Percentiles rank a stretch among this genome's conserved stretches.
Evolutionary conservation across 2,329 filamentous ascomycete genomes (phyloP).

Genomic region (Didymella arachidicola): DNA sequence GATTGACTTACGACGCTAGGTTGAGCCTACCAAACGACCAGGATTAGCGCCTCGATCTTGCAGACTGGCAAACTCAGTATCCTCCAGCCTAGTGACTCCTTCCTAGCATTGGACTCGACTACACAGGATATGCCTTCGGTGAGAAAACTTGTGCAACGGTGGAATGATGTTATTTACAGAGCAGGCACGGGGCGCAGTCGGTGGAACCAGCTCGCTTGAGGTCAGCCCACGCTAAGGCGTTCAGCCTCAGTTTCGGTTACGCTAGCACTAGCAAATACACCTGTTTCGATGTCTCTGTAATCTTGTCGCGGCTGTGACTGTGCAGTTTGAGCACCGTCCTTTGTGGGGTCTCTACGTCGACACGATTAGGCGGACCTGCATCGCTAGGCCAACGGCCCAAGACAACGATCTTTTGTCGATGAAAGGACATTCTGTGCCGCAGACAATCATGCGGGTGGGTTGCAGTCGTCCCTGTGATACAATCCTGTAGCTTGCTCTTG

Average conservation of each 20-base stretch:
- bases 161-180: constrained; percentile 3
- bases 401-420: constrained; percentile 1
- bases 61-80: neutral
- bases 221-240: constrained; percentile 16
- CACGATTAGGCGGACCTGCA: neutral
- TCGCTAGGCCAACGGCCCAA: constrained; percentile 13
- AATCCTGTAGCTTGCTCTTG: neutral
- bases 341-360: neutral
- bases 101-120: neutral
- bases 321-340: constrained; percentile 1
- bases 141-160: neutral
- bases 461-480: neutral
- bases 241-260: constrained; percentile 15
- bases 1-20: neutral
- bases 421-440: constrained; percentile 1
- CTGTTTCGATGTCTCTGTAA: constrained; percentile 10
- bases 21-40: neutral
- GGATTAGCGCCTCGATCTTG: neutral
- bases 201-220: constrained; percentile 7
- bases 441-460: neutral
- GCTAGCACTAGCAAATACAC: constrained; percentile 16
- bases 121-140: neutral
- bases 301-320: constrained; percentile 8
- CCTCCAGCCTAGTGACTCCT: neutral
- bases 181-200: constrained; percentile 8